Evolutionary conservation across 2,329 filamentous ascomycete species (phyloP), one percentile per base, ranked within the genome.

Genomic region (Neobulgaria alba): DNA sequence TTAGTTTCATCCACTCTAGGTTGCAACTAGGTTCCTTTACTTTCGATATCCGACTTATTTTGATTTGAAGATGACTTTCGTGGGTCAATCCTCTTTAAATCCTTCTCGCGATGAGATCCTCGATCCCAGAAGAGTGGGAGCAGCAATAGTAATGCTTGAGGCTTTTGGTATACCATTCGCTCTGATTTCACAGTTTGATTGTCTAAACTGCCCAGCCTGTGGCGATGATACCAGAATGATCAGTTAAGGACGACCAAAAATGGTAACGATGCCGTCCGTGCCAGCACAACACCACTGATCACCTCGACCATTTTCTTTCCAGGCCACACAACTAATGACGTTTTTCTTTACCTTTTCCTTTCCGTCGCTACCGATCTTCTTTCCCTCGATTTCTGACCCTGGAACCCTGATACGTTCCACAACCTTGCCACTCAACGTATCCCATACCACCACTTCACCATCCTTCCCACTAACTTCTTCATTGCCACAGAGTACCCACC

Each of bases 401-500:
- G 57, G 63, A 3, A 76, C 66, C 26, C 59, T 63, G 4, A 95
- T 63, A 49, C 68, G 76, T 21, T 82, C 76, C 43, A 77, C 68
- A 37, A 84, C 59, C 40, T 79, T 74, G 1, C 86, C 89, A 4
- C 73, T 82, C 40, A 95, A 60, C 15, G 94, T 66, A 64, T 95
- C 88, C 90, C 90, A 96, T 1, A 78, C 85, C 67, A 81, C 86
- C 2, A 61, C 57, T 43, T 60, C 43, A 30, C 42, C 49, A 47
- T 52, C 48, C 18, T 29, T 41, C 29, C 36, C 45, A 31, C 36
- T 45, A 33, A 45, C 50, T 33, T 49, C 64, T 62, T 95, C 89
- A 55, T 88, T 87, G 5, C 90, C 90, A 37, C 78, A 83, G 3
- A 95, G 56, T 1, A 92, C 85, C 36, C 82, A 81, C 45, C 76